Percentiles rank a stretch among this genome's conserved stretches.
phyloP scores from a whole-genome alignment of 2,329 filamentous ascomycete species.

The Penicillium sp. region DNA sequence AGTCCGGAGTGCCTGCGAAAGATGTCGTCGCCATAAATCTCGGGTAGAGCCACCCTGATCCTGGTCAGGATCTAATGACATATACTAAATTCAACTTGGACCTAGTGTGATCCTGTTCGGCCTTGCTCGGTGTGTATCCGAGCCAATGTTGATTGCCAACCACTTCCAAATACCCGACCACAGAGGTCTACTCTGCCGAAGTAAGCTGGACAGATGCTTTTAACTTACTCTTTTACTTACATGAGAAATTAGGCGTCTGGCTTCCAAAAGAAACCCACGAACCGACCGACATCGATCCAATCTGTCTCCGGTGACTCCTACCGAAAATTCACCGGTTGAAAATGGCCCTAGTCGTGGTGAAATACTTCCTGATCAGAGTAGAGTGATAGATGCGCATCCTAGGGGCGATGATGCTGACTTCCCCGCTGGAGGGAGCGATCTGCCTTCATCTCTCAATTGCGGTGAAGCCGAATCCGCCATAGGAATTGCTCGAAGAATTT shows the following conservation, averaged over 20 bases:
- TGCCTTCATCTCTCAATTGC: conserved; percentile 17
- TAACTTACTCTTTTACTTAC: neutral
- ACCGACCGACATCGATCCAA: neutral
- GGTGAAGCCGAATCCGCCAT: conserved; percentile 38
- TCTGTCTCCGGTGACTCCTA: neutral
- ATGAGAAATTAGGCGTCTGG: neutral
- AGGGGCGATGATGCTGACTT: neutral
- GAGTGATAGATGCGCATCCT: neutral
- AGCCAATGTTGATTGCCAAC: conserved; percentile 27
- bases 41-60: conserved; percentile 20
- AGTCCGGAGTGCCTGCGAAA: conserved; percentile 32
- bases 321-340: neutral
- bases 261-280: neutral
- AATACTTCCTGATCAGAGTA: neutral
- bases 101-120: conserved; percentile 35
- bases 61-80: neutral
- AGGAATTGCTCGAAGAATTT: conserved; percentile 37
- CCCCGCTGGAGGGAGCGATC: no score
- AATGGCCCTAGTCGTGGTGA: neutral
- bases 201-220: conserved; percentile 3
- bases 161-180: neutral
- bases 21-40: conserved; percentile 34
- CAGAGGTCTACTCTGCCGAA: conserved; percentile 10
- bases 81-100: neutral
- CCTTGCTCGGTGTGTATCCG: conserved; percentile 38